These are phyloP conservation scores for Ascochyta fabae DNA, from an alignment of 2,329 filamentous ascomycete species.

Conservation along the genomic window DNA sequence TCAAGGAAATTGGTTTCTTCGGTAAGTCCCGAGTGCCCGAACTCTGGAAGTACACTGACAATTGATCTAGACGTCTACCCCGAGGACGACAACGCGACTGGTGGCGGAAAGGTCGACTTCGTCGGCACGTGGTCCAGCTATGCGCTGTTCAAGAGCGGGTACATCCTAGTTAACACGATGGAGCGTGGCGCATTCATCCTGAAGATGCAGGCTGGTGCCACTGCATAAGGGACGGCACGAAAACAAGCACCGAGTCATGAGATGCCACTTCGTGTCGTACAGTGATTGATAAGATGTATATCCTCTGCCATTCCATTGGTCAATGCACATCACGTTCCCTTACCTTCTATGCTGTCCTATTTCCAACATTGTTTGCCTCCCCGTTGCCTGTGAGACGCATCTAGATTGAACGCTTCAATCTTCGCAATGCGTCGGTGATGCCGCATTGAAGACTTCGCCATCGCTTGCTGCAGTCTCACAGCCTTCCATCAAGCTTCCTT, in stretches of 20 bases:
- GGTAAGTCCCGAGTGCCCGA: conserved; percentile 9
- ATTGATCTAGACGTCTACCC: conserved; percentile 48
- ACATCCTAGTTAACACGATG: conserved; percentile 51
- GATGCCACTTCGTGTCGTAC: not conserved
- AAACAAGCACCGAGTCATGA: too few relatives aligned
- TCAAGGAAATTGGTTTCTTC: conserved; percentile 54
- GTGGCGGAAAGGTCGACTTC: conserved; percentile 51
- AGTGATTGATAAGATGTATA: not conserved
- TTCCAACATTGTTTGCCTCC: not conserved
- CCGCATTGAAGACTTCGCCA: not conserved
- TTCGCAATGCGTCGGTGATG: conserved; percentile 1
- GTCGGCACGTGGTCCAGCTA: conserved; percentile 55
- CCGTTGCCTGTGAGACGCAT: conserved; percentile 1
- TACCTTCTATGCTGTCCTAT: not conserved
- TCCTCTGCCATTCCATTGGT: not conserved
- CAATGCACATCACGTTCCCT: not conserved
- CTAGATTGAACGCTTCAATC: not conserved
- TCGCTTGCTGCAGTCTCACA: not conserved
- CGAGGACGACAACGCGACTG: conserved; percentile 49
- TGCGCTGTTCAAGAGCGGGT: conserved; percentile 49
- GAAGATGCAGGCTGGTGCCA: conserved; percentile 40
- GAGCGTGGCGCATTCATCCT: conserved; percentile 49
- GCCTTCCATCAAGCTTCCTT: conserved; percentile 9
- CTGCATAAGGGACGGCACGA: conserved; percentile 10
- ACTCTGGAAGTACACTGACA: conserved; percentile 2